Conservation (phyloP, 441 rosid genomes). For the Croton setiger region DNA sequence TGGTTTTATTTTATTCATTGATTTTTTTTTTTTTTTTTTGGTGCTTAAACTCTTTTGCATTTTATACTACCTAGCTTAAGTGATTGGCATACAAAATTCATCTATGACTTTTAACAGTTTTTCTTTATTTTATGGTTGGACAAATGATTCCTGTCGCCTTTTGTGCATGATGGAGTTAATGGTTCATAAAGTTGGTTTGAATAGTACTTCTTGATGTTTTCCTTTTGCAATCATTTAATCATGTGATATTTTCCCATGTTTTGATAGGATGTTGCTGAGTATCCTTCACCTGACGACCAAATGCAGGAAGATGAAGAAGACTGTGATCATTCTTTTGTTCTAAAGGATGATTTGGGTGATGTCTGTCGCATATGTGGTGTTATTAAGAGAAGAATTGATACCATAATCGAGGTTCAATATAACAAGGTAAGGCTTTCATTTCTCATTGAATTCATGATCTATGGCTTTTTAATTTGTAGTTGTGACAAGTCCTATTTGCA, state of each 20-base stretch:
- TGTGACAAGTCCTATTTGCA: neutral
- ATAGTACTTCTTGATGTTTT: conserved; percentile 9
- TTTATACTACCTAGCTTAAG: neutral
- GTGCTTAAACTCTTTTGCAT: neutral
- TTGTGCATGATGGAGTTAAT: no score
- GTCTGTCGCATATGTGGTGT: conserved; percentile 86
- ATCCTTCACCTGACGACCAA: conserved; percentile 38
- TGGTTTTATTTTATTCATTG: neutral
- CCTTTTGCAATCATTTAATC: conserved; percentile 13
- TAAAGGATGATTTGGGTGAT: conserved; percentile 78
- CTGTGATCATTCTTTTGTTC: conserved; percentile 65
- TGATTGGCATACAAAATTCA: neutral
- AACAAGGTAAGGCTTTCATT: conserved; percentile 51
- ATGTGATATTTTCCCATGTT: conserved; percentile 22
- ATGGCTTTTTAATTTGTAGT: neutral
- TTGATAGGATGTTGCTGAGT: conserved; percentile 45
- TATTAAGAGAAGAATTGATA: conserved; percentile 54
- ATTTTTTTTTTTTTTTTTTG: neutral
- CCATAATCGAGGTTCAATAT: conserved; percentile 70
- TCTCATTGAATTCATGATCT: neutral
- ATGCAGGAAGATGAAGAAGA: conserved; percentile 41
- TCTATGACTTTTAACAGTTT: neutral
- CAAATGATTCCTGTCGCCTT: neutral
- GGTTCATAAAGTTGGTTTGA: neutral
- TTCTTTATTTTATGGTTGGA: neutral